These are phyloP conservation scores for Aureobasidium leucospermi DNA, from an alignment of 2,329 filamentous ascomycete genomes.

Conservation along the genomic window DNA sequence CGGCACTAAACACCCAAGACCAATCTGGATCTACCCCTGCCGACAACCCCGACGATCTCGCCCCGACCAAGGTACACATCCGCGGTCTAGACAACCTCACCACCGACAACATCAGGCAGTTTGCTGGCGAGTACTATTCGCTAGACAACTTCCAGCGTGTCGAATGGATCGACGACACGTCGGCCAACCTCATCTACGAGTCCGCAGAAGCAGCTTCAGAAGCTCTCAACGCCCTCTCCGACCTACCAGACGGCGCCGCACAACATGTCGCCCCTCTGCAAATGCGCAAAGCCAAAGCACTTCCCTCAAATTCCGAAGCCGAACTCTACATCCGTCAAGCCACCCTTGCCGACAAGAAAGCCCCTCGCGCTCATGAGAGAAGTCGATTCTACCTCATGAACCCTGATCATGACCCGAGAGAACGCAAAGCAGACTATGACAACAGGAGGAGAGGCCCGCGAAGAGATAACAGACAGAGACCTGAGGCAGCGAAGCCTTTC, in stretches of 20 bases:
- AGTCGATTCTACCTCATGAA: constrained; percentile 92
- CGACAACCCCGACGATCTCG: constrained; percentile 25
- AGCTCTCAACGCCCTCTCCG: constrained; percentile 44
- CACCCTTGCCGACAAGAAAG: constrained; percentile 70
- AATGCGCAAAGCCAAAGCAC: constrained; percentile 60
- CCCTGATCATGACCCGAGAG: constrained; percentile 78
- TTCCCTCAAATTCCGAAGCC: constrained; percentile 60
- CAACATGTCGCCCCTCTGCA: constrained; percentile 44
- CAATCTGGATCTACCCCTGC: constrained; percentile 23
- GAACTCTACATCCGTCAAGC: constrained; percentile 67
- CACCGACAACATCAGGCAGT: constrained; percentile 70
- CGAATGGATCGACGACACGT: constrained; percentile 94
- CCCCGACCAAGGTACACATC: constrained; percentile 68
- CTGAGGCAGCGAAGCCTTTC: constrained; percentile 40
- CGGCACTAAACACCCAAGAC: constrained; percentile 26
- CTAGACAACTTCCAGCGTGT: constrained; percentile 52
- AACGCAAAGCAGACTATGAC: constrained; percentile 40
- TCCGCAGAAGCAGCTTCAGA: constrained; percentile 45
- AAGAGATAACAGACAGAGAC: constrained; percentile 50
- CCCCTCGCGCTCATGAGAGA: constrained; percentile 65
- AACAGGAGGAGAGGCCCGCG: constrained; percentile 39
- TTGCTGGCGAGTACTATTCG: constrained; percentile 56
- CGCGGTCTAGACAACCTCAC: constrained; percentile 75
- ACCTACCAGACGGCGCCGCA: constrained; percentile 26
- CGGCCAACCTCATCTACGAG: constrained; percentile 76